Conservation (phyloP, 2,329 filamentous ascomycete genomes). For the Xylariaceae sp. region DNA sequence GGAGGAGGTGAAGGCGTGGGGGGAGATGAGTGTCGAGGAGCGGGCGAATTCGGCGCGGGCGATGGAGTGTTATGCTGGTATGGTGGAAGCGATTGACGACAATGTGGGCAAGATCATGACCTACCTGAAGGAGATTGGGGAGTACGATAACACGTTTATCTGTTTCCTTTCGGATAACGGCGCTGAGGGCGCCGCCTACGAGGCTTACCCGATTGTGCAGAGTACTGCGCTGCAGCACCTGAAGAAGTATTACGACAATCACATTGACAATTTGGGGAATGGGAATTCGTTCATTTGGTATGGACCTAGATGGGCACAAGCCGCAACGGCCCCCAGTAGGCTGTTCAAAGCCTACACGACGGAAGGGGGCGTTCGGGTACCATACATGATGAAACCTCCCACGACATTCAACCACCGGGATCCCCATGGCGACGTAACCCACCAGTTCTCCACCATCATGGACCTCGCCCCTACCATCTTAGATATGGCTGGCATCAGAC, state of each 20-base stretch:
- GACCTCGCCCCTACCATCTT: conserved; percentile 45
- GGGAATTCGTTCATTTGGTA: conserved; percentile 57
- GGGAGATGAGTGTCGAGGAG: conserved; percentile 42
- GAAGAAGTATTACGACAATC: conserved; percentile 53
- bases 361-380: conserved; percentile 48
- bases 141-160: conserved; percentile 60
- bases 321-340: conserved; percentile 35
- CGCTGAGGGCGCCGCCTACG: conserved; percentile 54
- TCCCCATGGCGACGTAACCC: conserved; percentile 37
- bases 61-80: conserved; percentile 59
- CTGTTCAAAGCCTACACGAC: conserved; percentile 41
- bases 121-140: conserved; percentile 49
- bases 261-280: conserved; percentile 53
- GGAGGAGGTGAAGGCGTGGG: conserved; percentile 45
- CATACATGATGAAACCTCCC: conserved; percentile 45
- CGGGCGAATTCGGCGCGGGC: conserved; percentile 44
- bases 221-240: conserved; percentile 47
- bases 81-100: conserved; percentile 58
- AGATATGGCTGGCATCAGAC: conserved; percentile 43
- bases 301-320: conserved; percentile 48
- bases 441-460: conserved; percentile 49
- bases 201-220: conserved; percentile 53
- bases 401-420: conserved; percentile 24
- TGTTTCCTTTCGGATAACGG: conserved; percentile 61
- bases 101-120: conserved; percentile 56